Conservation (phyloP, 2,329 filamentous ascomycete species). For the Setomelanomma holmii region DNA sequence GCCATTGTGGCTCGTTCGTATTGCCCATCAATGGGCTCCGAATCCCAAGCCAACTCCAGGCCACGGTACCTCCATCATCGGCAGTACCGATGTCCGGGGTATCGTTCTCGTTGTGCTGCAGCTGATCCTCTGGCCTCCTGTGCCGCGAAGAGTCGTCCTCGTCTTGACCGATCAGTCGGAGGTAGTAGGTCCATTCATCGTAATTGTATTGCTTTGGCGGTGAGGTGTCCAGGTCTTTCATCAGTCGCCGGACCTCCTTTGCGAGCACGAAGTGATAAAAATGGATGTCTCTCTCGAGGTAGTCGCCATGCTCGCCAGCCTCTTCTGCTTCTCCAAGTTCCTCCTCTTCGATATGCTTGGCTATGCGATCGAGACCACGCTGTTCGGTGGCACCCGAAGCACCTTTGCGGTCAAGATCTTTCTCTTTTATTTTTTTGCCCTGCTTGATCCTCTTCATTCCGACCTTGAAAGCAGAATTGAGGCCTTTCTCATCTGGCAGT, state of each 20-base stretch:
- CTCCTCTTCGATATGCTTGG: constrained; percentile 50
- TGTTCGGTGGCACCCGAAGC: constrained; percentile 16
- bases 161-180: constrained; percentile 47
- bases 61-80: constrained; percentile 56
- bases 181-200: constrained; percentile 49
- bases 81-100: constrained; percentile 41
- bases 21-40: constrained; percentile 73
- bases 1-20: constrained; percentile 75
- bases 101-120: constrained; percentile 25
- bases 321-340: constrained; percentile 52
- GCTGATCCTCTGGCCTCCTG: constrained; percentile 33
- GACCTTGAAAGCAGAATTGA: constrained; percentile 44
- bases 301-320: constrained; percentile 52
- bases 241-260: constrained; percentile 53
- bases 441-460: constrained; percentile 31
- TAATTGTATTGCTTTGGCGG: constrained; percentile 51
- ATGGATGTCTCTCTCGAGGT: constrained; percentile 56
- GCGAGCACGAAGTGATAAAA: constrained; percentile 60
- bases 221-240: constrained; percentile 49
- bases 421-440: constrained; percentile 27
- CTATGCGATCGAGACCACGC: constrained; percentile 40
- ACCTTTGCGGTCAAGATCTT: constrained; percentile 13
- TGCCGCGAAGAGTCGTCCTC: constrained; percentile 50
- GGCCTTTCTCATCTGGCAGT: constrained; percentile 57
- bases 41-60: constrained; percentile 78